Percentiles rank a stretch among this genome's conserved stretches.
These are phyloP conservation scores for Cocos nucifera DNA, from an alignment of 176 grass and related monocot species.

Conservation along the genomic window DNA sequence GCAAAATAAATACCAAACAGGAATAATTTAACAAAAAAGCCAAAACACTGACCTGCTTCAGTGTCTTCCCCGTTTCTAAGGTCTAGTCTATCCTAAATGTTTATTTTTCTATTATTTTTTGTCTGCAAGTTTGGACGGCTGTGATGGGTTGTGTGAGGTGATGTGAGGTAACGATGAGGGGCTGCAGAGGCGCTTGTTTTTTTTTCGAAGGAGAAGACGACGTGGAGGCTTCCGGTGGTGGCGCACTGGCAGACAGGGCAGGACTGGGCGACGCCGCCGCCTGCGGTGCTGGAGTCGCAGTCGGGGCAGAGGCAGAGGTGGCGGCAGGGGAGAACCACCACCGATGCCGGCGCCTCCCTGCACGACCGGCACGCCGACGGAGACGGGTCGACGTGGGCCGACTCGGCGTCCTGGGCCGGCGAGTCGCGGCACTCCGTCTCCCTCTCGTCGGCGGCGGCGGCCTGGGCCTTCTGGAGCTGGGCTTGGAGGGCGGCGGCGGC, in stretches of 20 bases:
- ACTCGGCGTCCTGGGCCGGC: slow-evolving; percentile 26
- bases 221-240: slow-evolving; percentile 67
- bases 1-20: too few species aligned
- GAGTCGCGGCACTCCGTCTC: slow-evolving; percentile 1
- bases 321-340: slow-evolving; percentile 70
- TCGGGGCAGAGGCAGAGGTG: slow-evolving; percentile 65
- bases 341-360: slow-evolving; percentile 29
- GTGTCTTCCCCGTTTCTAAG: too few species aligned
- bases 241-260: slow-evolving; percentile 79
- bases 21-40: too few species aligned
- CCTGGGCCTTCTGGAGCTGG: slow-evolving; percentile 62
- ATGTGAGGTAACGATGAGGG: too few species aligned
- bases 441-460: neutral
- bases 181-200: neutral
- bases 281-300: slow-evolving; percentile 41
- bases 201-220: slow-evolving; percentile 43
- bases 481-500: slow-evolving; percentile 46
- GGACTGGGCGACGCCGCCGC: neutral
- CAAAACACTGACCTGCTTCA: too few species aligned
- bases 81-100: too few species aligned
- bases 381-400: slow-evolving; percentile 40
- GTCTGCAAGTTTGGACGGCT: too few species aligned
- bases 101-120: too few species aligned
- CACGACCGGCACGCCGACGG: slow-evolving; percentile 36
- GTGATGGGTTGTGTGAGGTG: neutral